phyloP scores from a whole-genome alignment of 345 rosid species.

The Nasturtium officinale region DNA sequence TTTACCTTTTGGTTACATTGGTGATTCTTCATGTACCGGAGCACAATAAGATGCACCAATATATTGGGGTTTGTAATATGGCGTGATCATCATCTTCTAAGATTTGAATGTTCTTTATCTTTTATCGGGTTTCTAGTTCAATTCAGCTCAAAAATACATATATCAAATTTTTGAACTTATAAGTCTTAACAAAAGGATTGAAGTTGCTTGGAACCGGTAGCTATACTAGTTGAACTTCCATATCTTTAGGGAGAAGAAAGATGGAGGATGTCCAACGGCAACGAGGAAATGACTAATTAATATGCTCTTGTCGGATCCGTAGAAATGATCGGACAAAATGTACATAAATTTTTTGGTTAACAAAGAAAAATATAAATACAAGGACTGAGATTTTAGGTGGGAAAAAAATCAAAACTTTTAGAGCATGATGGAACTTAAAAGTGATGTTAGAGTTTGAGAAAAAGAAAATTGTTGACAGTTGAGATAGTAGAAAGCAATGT shows the following conservation, averaged over 20 bases:
- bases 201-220: background rate
- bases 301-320: background rate
- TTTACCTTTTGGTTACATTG: background rate
- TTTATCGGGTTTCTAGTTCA: background rate
- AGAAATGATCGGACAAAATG: background rate
- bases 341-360: background rate
- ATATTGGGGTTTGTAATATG: background rate
- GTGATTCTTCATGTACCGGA: background rate
- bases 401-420: background rate
- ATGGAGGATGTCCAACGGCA: background rate
- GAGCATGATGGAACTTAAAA: constrained; percentile 15
- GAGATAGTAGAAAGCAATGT: background rate
- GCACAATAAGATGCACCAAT: background rate
- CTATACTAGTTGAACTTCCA: background rate
- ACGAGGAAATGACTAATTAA: background rate
- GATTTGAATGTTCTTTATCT: background rate
- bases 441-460: background rate
- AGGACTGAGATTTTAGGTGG: background rate
- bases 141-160: background rate
- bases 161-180: background rate
- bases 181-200: background rate
- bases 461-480: background rate
- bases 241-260: background rate
- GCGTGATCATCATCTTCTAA: background rate
- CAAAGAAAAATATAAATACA: background rate